A percentile compares a stretch with the other conserved stretches of the same genome.
phyloP scores from a whole-genome alignment of 306 rosid species.

The Pyrus pyrifolia region DNA sequence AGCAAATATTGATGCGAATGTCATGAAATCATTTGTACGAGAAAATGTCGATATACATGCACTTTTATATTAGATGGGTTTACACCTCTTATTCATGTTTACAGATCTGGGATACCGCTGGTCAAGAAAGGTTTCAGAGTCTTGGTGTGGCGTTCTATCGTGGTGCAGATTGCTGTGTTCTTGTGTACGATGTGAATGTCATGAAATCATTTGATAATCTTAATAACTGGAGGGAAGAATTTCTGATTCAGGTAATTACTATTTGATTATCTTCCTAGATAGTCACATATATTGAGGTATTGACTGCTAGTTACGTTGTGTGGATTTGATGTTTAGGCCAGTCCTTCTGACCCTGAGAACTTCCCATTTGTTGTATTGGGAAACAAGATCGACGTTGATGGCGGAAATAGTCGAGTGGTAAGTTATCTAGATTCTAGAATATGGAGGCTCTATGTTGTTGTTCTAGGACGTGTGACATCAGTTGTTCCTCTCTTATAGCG shows the following conservation, averaged over 20 bases:
- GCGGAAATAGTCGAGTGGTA: conserved; percentile 97
- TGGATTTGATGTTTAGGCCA: conserved; percentile 63
- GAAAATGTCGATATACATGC: not conserved
- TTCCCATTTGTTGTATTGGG: conserved; percentile 99
- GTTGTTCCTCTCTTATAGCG: conserved; percentile 3
- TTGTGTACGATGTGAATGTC: conserved; percentile 94
- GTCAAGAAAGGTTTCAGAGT: conserved; percentile 97
- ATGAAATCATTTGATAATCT: conserved; percentile 95
- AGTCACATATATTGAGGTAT: not conserved
- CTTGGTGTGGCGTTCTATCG: conserved; percentile 99
- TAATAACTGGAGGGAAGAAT: conserved; percentile 97
- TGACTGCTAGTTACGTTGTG: conserved; percentile 5
- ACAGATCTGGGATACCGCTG: conserved; percentile 98
- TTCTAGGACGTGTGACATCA: not conserved
- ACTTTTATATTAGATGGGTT: not conserved
- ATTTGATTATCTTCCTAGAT: not conserved
- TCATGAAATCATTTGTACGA: not conserved
- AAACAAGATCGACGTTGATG: conserved; percentile 95
- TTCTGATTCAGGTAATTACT: conserved; percentile 79
- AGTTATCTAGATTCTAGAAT: conserved; percentile 21
- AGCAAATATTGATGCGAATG: not conserved
- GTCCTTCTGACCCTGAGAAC: conserved; percentile 98
- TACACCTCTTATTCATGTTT: conserved; percentile 5
- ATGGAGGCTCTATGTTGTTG: not conserved
- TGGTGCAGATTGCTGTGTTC: conserved; percentile 99